Conservation (phyloP, 768 basidiomycete genomes). For the Coprinopsis marcescibilis region DNA sequence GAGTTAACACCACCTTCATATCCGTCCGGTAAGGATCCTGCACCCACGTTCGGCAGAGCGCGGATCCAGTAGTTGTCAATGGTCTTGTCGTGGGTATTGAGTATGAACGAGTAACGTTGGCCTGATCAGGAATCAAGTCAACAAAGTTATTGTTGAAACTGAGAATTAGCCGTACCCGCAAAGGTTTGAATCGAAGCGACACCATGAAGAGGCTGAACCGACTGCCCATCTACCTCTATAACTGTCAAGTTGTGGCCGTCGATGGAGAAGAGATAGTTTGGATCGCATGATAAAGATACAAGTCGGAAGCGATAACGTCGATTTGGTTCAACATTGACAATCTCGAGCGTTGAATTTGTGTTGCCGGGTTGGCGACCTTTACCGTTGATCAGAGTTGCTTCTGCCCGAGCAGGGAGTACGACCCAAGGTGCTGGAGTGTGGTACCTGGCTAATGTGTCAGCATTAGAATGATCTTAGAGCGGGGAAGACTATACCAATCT, state of each 20-base stretch:
- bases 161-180: constrained; percentile 24
- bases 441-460: too few relatives aligned
- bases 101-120: constrained; percentile 40
- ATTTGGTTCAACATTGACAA: constrained; percentile 30
- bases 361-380: constrained; percentile 29
- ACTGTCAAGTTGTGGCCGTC: constrained; percentile 28
- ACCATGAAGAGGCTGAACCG: not conserved
- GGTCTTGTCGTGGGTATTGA: constrained; percentile 24
- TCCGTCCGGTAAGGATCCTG: constrained; percentile 20
- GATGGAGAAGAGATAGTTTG: constrained; percentile 26
- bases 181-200: constrained; percentile 13
- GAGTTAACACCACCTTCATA: constrained; percentile 46
- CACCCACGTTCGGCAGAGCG: constrained; percentile 14
- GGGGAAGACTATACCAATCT: constrained; percentile 47
- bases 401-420: constrained; percentile 10
- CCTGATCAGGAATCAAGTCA: constrained; percentile 27
- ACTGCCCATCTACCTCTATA: constrained; percentile 22
- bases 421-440: constrained; percentile 16
- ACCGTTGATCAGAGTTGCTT: constrained; percentile 35
- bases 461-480: too few relatives aligned
- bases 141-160: constrained; percentile 25
- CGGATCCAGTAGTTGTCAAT: constrained; percentile 29
- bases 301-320: constrained; percentile 45
- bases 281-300: constrained; percentile 37
- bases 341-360: constrained; percentile 25